These are phyloP conservation scores for Diospyros lotus DNA, from an alignment of 148 eudicot species.

Conservation along the genomic window DNA sequence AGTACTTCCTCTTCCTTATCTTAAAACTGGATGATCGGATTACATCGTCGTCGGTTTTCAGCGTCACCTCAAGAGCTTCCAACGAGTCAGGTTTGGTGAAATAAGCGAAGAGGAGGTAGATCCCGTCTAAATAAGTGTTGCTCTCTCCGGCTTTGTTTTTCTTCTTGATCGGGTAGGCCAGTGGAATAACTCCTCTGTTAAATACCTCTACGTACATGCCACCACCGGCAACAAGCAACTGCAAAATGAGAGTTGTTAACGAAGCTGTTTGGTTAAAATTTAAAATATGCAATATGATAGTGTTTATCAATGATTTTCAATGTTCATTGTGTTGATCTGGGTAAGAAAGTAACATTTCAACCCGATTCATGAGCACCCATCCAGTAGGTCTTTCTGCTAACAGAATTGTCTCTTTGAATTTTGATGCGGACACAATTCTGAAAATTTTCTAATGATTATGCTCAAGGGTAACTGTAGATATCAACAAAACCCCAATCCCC, in stretches of 20 bases:
- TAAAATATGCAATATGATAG: not conserved
- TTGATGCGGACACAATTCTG: no score
- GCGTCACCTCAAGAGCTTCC: conserved; percentile 39
- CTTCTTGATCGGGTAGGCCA: conserved; percentile 78
- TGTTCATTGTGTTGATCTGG: no score
- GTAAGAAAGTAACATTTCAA: no score
- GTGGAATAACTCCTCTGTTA: conserved; percentile 89
- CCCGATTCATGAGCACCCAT: not conserved
- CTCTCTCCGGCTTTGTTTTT: conserved; percentile 88
- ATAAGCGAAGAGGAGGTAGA: conserved; percentile 84
- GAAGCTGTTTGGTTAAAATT: not conserved
- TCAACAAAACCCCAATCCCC: no score
- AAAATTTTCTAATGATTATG: not conserved
- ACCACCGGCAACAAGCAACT: conserved; percentile 84
- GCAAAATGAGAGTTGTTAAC: conserved; percentile 19
- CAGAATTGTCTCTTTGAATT: not conserved
- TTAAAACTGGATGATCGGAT: conserved; percentile 77
- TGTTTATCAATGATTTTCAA: no score
- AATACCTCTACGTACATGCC: conserved; percentile 79
- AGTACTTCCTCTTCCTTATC: conserved; percentile 70
- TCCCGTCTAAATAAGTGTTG: conserved; percentile 86
- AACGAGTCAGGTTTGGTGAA: conserved; percentile 92
- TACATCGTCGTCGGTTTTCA: conserved; percentile 57
- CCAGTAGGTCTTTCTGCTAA: not conserved
- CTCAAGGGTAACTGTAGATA: no score